Conservation (phyloP, 176 grass and related monocot genomes). For the Coix lacrymajobi region DNA sequence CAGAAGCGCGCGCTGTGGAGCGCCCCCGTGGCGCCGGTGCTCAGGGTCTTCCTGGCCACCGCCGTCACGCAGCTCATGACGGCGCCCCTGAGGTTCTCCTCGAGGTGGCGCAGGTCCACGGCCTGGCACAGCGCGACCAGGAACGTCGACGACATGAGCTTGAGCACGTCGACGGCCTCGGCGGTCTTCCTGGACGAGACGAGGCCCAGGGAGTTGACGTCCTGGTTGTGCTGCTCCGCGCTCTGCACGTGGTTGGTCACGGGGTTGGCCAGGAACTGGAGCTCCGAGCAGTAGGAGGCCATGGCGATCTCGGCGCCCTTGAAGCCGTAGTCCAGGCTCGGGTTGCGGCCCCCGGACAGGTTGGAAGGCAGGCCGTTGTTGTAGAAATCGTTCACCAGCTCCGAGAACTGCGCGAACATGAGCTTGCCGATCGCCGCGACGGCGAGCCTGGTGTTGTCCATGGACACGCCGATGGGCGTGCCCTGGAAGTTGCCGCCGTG, state of each 20-base stretch:
- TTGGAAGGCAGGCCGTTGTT: slow-evolving; percentile 87
- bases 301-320: slow-evolving; percentile 93
- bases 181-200: slow-evolving; percentile 82
- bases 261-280: slow-evolving; percentile 81
- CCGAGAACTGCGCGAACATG: slow-evolving; percentile 89
- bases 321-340: slow-evolving; percentile 88
- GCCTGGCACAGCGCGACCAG: slow-evolving; percentile 73
- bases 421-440: slow-evolving; percentile 89
- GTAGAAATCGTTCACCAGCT: slow-evolving; percentile 88
- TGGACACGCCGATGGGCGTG: slow-evolving; percentile 87
- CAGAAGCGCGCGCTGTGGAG: slow-evolving; percentile 54
- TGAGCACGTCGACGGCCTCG: slow-evolving; percentile 76
- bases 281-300: slow-evolving; percentile 86
- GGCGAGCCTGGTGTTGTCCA: slow-evolving; percentile 88
- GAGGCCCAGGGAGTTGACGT: slow-evolving; percentile 83
- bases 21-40: slow-evolving; percentile 26
- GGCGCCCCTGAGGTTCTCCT: slow-evolving; percentile 65
- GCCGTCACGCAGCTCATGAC: slow-evolving; percentile 50
- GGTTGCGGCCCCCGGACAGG: slow-evolving; percentile 73
- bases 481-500: slow-evolving; percentile 95
- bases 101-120: slow-evolving; percentile 64
- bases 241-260: slow-evolving; percentile 94
- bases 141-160: slow-evolving; percentile 91
- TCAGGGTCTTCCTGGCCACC: slow-evolving; percentile 57
- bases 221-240: slow-evolving; percentile 91